Percentiles rank a stretch among this genome's conserved stretches.
Conservation (phyloP, 495 filamentous ascomycete species). For the Achaetomiella virescens region DNA sequence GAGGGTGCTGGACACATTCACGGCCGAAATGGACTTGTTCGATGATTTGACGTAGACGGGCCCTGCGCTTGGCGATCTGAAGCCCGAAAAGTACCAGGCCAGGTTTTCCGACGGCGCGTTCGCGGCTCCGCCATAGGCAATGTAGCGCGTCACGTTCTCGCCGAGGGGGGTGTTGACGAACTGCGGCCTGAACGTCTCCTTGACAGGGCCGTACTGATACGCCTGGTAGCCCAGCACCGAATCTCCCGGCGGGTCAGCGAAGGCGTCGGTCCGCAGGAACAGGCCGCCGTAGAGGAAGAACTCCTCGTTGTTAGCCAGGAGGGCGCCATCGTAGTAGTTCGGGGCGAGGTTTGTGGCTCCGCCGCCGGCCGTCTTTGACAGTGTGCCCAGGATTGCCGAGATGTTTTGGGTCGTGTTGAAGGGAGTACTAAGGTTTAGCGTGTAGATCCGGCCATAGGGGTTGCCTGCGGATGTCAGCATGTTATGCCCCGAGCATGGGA, state of each 20-base stretch:
- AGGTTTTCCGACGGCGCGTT: slow-evolving; percentile 66
- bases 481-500: background rate
- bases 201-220: slow-evolving; percentile 44
- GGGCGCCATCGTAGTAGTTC: slow-evolving; percentile 55
- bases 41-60: slow-evolving; percentile 32
- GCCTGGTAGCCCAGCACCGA: slow-evolving; percentile 44
- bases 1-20: slow-evolving; percentile 43
- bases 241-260: slow-evolving; percentile 29
- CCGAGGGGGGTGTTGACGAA: slow-evolving; percentile 37
- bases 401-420: slow-evolving; percentile 52
- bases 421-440: slow-evolving; percentile 51
- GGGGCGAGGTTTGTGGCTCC: slow-evolving; percentile 52
- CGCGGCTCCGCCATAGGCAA: slow-evolving; percentile 58
- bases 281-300: slow-evolving; percentile 51
- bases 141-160: slow-evolving; percentile 49
- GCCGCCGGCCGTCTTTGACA: slow-evolving; percentile 39
- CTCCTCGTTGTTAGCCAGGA: slow-evolving; percentile 60
- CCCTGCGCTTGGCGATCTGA: slow-evolving; percentile 43
- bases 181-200: slow-evolving; percentile 33
- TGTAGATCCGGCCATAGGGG: slow-evolving; percentile 43
- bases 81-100: slow-evolving; percentile 66
- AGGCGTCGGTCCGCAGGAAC: slow-evolving; percentile 14
- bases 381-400: slow-evolving; percentile 41
- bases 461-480: slow-evolving; percentile 32
- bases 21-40: slow-evolving; percentile 32